Percentiles rank a stretch among this genome's conserved stretches.
These are phyloP conservation scores for Eutypella sp. DNA, from an alignment of 2,329 filamentous ascomycete species.

Conservation along the genomic window DNA sequence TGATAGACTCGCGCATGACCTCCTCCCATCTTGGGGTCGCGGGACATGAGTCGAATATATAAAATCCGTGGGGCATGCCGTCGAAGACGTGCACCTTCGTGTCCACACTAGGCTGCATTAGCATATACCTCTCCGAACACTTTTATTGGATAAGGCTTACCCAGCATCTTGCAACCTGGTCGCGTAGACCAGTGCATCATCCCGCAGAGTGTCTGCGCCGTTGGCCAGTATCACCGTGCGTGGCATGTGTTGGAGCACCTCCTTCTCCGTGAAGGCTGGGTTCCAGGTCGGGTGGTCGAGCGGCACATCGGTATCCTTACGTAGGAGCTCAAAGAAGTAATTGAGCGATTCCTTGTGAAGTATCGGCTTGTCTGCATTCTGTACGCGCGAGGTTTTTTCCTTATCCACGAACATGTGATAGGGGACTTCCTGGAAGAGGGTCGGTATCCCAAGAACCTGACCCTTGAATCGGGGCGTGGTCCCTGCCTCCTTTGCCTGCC, in stretches of 20 bases:
- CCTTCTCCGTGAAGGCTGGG: constrained; percentile 22
- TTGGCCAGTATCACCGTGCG: constrained; percentile 20
- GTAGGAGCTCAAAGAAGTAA: constrained; percentile 19
- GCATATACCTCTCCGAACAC: background rate
- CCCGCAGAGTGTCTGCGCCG: constrained; percentile 24
- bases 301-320: constrained; percentile 9
- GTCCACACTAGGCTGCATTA: constrained; percentile 11
- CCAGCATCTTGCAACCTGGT: constrained; percentile 18
- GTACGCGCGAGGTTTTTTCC: constrained; percentile 32
- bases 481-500: constrained; percentile 23
- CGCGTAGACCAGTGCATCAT: constrained; percentile 23
- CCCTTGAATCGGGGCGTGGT: constrained; percentile 30
- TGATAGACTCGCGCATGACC: constrained; percentile 9
- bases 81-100: constrained; percentile 26
- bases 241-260: constrained; percentile 18
- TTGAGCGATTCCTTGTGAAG: constrained; percentile 32
- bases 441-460: constrained; percentile 41
- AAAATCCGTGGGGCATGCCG: constrained; percentile 24
- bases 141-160: constrained; percentile 11
- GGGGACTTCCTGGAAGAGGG: constrained; percentile 30
- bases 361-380: constrained; percentile 39
- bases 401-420: constrained; percentile 29
- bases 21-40: constrained; percentile 18
- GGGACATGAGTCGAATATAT: constrained; percentile 15
- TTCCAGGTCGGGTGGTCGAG: constrained; percentile 29